Base-by-base conservation (phyloP, 106 monocot genomes). In the Phalaenopsis aphrodite region DNA sequence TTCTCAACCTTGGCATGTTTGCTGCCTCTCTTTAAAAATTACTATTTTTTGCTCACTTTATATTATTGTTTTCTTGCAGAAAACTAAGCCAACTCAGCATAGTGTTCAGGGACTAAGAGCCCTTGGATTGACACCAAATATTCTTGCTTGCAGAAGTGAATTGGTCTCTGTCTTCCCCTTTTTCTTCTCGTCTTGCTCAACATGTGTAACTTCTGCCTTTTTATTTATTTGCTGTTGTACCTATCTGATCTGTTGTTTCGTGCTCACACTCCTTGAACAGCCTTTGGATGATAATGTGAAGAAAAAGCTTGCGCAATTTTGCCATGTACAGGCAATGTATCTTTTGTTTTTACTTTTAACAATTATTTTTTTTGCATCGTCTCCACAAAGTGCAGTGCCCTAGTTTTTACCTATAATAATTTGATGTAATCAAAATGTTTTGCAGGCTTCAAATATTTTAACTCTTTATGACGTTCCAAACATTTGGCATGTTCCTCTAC, bases 381-480 rank as follows among this genome's bases (percentile, higher is more conserved):
- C 11, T 48, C 48, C 0, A 7, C 48, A 48, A 48, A 11, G 9
- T 48, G 48, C 48, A 48, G 6, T 48, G 9, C 8, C 7, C 11
- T 48, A 48, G 11, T 48, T 48, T 48, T 48, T 48, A 48, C 0
- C 48, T 48, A 9, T 48, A 11, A 48, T 48, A 9, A 47, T 47
- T 46, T 47, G 47, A 47, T 47, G 9, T 47, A 47, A 47, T 2
- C 17, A 16, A 58, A 15, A 15, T 58, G 56, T 65, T 81, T 74
- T 94, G 64, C 85, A 99, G 98, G 91, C 79, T 4, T 43, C 78
- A 56, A 88, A 91, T 82, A 92, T 99, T 41, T 8, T 94, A 46
- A 99, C 87, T 45, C 87, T 99, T 74, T 82, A 93, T 84, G 94
- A 99, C 87, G 98, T 99, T 83, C 81, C 94, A 45, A 99, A 99